These are phyloP conservation scores for Extremus antarcticus DNA, from an alignment of 495 filamentous ascomycete genomes.

Conservation along the genomic window DNA sequence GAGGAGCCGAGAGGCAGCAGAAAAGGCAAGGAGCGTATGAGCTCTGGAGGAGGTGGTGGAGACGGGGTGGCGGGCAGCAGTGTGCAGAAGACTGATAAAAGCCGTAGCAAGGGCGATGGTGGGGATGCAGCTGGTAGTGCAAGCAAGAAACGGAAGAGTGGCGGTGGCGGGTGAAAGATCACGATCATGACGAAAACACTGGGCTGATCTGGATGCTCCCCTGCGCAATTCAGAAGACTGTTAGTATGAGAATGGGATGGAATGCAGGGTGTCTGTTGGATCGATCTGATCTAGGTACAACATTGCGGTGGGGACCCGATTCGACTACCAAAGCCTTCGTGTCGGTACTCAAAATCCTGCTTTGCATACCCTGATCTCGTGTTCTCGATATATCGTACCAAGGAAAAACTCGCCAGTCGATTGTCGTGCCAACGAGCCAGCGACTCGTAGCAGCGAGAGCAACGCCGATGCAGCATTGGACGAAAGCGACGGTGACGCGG, in stretches of 20 bases:
- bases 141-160: constrained; percentile 2
- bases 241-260: background rate
- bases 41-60: constrained; percentile 1
- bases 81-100: background rate
- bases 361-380: background rate
- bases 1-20: background rate
- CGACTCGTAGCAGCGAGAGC: no score
- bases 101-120: background rate
- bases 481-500: no score
- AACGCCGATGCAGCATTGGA: no score
- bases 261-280: background rate
- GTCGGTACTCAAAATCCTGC: no score
- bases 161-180: background rate
- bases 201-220: no score
- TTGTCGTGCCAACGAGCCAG: no score
- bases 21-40: constrained; percentile 15
- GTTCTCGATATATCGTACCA: no score
- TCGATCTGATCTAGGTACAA: background rate
- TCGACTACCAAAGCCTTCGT: no score
- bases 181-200: no score
- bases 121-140: background rate
- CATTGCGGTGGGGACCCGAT: no score
- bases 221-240: no score
- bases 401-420: no score
- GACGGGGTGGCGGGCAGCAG: background rate